phyloP scores from a whole-genome alignment of 2,329 filamentous ascomycete species.

The Sporothrix curviconia region DNA sequence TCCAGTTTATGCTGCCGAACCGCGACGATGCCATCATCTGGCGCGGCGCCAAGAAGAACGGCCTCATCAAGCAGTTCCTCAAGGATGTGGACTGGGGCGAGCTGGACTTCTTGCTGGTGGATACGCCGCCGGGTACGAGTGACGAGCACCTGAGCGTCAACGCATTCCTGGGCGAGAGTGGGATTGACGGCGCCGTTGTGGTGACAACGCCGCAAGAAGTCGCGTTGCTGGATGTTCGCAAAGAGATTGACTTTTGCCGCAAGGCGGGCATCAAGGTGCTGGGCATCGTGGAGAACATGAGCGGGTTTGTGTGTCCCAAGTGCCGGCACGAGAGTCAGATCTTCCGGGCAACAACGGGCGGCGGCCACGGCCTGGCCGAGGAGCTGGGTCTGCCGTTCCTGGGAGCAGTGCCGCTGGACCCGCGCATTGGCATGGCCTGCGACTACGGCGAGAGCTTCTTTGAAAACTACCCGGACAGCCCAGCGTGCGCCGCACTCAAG shows the following conservation, averaged over 20 bases:
- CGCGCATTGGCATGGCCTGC: constrained; percentile 89
- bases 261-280: constrained; percentile 87
- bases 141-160: constrained; percentile 96
- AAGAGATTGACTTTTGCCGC: constrained; percentile 94
- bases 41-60: constrained; percentile 97
- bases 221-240: constrained; percentile 81
- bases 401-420: constrained; percentile 84
- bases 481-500: constrained; percentile 76
- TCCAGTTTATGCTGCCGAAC: constrained; percentile 96
- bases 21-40: constrained; percentile 94
- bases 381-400: constrained; percentile 87
- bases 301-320: constrained; percentile 89
- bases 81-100: constrained; percentile 98
- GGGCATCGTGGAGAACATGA: constrained; percentile 96
- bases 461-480: constrained; percentile 87
- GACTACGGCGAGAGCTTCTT: constrained; percentile 98
- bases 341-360: constrained; percentile 85
- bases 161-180: constrained; percentile 80
- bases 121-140: constrained; percentile 90
- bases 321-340: constrained; percentile 80
- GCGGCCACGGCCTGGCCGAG: constrained; percentile 69
- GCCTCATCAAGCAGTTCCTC: constrained; percentile 93
- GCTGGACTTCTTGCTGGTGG: constrained; percentile 85
- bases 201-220: constrained; percentile 96
- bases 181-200: constrained; percentile 87